A percentile compares a stretch with the other conserved stretches of the same genome.
These are phyloP conservation scores for Pichia sp. DNA, from an alignment of 1,139 yeast genomes.

Conservation along the genomic window DNA sequence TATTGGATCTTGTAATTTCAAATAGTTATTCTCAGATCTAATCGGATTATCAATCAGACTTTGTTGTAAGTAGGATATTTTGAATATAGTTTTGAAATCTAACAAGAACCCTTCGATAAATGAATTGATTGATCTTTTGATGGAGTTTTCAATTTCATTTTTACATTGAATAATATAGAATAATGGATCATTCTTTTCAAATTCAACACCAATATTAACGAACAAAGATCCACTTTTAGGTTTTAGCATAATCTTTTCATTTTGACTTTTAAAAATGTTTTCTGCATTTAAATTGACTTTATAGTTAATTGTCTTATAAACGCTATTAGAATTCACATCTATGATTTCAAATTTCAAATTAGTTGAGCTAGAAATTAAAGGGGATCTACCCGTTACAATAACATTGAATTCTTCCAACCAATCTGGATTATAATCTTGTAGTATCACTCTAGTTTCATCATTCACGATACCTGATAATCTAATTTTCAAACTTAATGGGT, in stretches of 20 bases:
- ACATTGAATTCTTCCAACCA: constrained; percentile 77
- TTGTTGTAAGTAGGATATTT: constrained; percentile 18
- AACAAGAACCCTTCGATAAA: constrained; percentile 24
- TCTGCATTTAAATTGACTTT: constrained; percentile 16
- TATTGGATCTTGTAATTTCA: constrained; percentile 19
- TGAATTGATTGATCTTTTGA: constrained; percentile 23
- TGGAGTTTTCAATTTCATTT: constrained; percentile 20
- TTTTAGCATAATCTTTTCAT: constrained; percentile 19
- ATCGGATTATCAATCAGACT: constrained; percentile 22
- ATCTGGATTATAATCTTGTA: constrained; percentile 60
- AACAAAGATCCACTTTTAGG: constrained; percentile 27
- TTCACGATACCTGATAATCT: constrained; percentile 60
- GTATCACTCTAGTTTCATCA: constrained; percentile 65
- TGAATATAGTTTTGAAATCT: constrained; percentile 24
- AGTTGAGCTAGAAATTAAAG: background rate
- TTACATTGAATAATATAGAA: constrained; percentile 22
- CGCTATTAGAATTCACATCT: constrained; percentile 15
- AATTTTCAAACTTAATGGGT: constrained; percentile 60
- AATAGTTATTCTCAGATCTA: constrained; percentile 16
- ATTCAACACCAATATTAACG: constrained; percentile 21
- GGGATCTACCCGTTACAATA: background rate
- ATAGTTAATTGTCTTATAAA: constrained; percentile 22
- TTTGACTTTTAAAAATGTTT: constrained; percentile 25
- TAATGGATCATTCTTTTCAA: constrained; percentile 25
- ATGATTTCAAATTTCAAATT: constrained; percentile 18